Evolutionary conservation across 768 basidiomycete species (phyloP), one percentile per base, ranked within the genome.

Genomic region (Termitomyces sp.): DNA sequence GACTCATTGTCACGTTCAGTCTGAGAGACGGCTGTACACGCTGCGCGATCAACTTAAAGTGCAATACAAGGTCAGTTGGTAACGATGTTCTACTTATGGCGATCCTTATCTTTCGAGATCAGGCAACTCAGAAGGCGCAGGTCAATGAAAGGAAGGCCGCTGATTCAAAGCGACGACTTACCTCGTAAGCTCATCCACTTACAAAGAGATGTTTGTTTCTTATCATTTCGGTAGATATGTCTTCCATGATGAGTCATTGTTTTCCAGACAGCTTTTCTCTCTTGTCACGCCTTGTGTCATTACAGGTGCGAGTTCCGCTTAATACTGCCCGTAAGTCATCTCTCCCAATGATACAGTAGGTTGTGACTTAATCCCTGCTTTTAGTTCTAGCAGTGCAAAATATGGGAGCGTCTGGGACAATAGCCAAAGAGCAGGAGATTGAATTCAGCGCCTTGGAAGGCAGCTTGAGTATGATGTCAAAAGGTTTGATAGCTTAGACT

Each of bases 361-460:
- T 1, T 22, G 6, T 24, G 18, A 42, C n/a, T 22, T n/a, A 58
- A 53, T 47, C 26, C 30, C 53, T 43, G 16, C 45, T 51, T 57
- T 28, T 48, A 79, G 77, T 94, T 14, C 76, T 96, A 50, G 92
- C 94, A 1, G 88, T 95, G 18, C 94, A 97, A 73, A 96, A 98
- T 66, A 86, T 96, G 81, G 87, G 90, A 60, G 92, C 90, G 1
- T 84, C 84, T 1, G 84, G 87, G 8, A 80, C 82, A 1, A 81
- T 96, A 46, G 79, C 81, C 2, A 85, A 82, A 62, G 83, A 87
- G 38, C 88, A 94, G 65, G 86, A 89, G 60, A 85, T 95, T 57
- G 94, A 97, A 75, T 94, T 94, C 66, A 86, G 85, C 65, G 94
- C 91, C 6, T 78, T 94, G 18, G 84, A 85, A 64, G 89, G 89